Conservation (phyloP, 352 stramenopile species). For the Globisporangium irregulare region DNA sequence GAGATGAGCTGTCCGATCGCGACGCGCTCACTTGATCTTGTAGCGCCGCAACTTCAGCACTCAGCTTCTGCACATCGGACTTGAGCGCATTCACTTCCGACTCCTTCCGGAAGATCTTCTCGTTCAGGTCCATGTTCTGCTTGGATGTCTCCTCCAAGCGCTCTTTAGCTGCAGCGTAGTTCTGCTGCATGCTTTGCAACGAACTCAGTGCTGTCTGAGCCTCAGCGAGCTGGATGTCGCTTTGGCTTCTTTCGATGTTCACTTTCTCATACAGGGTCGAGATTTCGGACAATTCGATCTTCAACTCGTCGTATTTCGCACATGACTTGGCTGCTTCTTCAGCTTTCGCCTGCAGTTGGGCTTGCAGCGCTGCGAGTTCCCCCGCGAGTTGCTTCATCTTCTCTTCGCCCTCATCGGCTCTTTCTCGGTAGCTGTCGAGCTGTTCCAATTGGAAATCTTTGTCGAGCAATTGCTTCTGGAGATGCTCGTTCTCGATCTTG, state of each 20-base stretch:
- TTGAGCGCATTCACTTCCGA: slow-evolving; percentile 43
- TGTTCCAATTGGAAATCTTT: slow-evolving; percentile 69
- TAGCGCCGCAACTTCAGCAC: slow-evolving; percentile 34
- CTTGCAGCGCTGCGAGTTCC: slow-evolving; percentile 30
- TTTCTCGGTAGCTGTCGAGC: slow-evolving; percentile 38
- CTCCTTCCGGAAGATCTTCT: slow-evolving; percentile 56
- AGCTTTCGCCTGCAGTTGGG: slow-evolving; percentile 32
- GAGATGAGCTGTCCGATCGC: slow-evolving; percentile 41
- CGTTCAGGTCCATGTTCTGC: slow-evolving; percentile 54
- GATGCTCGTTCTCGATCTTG: slow-evolving; percentile 72
- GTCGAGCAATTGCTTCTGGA: slow-evolving; percentile 65
- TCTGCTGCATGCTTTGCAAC: slow-evolving; percentile 43
- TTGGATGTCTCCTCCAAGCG: slow-evolving; percentile 43
- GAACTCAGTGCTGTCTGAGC: slow-evolving; percentile 38
- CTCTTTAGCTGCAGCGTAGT: slow-evolving; percentile 30
- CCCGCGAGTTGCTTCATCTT: slow-evolving; percentile 31
- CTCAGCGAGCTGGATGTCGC: slow-evolving; percentile 56
- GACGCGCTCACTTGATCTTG: slow-evolving; percentile 37
- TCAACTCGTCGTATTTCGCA: slow-evolving; percentile 36
- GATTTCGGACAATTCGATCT: slow-evolving; percentile 50
- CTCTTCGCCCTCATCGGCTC: slow-evolving; percentile 48
- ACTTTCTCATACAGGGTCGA: slow-evolving; percentile 54
- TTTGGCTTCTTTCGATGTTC: slow-evolving; percentile 52
- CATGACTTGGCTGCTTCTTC: slow-evolving; percentile 36
- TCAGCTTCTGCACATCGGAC: slow-evolving; percentile 43